Base-by-base conservation (phyloP, 2,329 filamentous ascomycete genomes). In the Canariomyces notabilis region DNA sequence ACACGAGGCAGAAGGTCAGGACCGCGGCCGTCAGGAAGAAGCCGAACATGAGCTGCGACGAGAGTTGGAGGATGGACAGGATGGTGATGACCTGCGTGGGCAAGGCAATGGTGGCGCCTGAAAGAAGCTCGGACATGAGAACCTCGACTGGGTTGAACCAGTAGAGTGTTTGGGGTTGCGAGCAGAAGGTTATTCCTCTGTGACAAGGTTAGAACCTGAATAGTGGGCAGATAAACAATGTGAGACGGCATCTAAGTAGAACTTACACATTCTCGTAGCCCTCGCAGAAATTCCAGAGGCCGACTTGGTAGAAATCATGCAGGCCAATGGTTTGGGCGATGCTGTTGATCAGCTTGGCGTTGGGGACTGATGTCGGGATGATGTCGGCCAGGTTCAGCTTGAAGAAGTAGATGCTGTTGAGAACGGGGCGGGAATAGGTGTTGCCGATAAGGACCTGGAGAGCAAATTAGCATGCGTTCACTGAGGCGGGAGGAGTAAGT, bases 291-390 rank as follows among this genome's bases (percentile, higher is more conserved):
- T 83, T 85, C 91, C 91, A 97, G 33, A 96, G 69, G 5, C 90
- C 90, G 21, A 95, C 86, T 59, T 89, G 86, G 67, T 96, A 96
- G 68, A 95, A 96, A 66, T 96, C 91, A 64, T 95, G 89, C 39
- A 96, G 75, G 22, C 90, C 91, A 44, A 96, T 73, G 18, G 85
- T 87, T 42, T 87, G 83, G 4, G 89, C 89, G 55, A 95, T 89
- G 37, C 83, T 89, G 71, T 95, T 95, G 66, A 95, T 85, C 37
- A 95, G 75, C 19, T 76, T 69, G 8, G 82, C 80, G 62, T 89
- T 85, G 34, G 85, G 83, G 14, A 87, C 77, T 5, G 78, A 80
- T 26, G 80, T 71, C 0, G 86, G 85, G 46, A 95, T 83, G 62
- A 96, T 85, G 59, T 94, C 78, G 56, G 86, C 79, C 39, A 96